phyloP scores from a whole-genome alignment of 257 asterid genomes.

The Thymus quinquecostatus region DNA sequence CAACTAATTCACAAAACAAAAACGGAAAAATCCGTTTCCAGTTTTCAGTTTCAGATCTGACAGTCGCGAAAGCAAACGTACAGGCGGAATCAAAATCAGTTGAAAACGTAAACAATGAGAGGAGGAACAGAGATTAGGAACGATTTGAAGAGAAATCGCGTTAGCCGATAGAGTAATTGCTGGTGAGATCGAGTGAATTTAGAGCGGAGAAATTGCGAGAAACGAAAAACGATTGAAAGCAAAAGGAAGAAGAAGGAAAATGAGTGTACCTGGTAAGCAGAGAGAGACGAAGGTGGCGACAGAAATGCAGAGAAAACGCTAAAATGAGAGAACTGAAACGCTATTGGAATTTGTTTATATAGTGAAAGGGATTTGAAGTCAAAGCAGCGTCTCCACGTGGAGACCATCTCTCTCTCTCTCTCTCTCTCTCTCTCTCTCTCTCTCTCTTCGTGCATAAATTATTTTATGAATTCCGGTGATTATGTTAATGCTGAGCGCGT shows the following conservation, averaged over 20 bases:
- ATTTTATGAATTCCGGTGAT: no score
- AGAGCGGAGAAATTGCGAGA: background rate
- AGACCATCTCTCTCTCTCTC: no score
- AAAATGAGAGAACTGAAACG: background rate
- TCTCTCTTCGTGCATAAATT: background rate
- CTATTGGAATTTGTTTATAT: background rate
- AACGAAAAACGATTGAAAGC: background rate
- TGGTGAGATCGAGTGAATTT: background rate
- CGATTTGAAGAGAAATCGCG: background rate
- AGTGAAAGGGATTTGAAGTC: background rate
- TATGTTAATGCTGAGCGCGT: no score
- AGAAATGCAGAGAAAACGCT: background rate
- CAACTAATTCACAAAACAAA: background rate
- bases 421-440: no score
- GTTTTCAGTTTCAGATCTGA: conserved; percentile 21
- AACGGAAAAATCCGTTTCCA: background rate
- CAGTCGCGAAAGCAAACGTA: background rate
- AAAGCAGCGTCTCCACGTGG: no score
- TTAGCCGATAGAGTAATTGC: background rate
- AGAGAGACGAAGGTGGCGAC: background rate
- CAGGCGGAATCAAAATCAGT: background rate
- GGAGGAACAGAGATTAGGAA: background rate
- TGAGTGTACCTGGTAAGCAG: background rate
- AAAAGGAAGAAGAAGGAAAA: background rate
- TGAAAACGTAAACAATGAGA: background rate